These are phyloP conservation scores for Boletus reticulatus DNA, from an alignment of 768 basidiomycete genomes.

Conservation along the genomic window DNA sequence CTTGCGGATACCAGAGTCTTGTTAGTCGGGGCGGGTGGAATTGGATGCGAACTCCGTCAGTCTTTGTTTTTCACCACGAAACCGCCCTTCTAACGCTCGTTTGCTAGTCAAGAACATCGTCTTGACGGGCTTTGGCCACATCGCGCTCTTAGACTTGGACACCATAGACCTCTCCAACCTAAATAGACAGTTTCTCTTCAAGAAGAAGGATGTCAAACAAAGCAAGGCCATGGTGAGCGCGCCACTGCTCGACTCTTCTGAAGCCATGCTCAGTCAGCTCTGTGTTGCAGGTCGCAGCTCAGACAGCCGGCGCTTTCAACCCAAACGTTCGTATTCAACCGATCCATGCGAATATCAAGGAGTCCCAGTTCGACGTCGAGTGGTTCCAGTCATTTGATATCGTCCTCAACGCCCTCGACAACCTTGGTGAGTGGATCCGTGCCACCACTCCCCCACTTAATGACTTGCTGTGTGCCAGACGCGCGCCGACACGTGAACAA, in stretches of 20 bases:
- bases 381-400: slow-evolving; percentile 93
- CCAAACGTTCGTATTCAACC: slow-evolving; percentile 85
- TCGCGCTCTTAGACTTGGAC: slow-evolving; percentile 92
- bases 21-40: slow-evolving; percentile 94
- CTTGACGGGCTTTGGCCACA: slow-evolving; percentile 87
- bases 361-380: slow-evolving; percentile 79
- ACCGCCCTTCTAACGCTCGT: background rate
- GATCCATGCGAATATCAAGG: slow-evolving; percentile 95
- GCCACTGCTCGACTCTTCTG: background rate
- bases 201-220: slow-evolving; percentile 96
- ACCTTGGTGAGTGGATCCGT: slow-evolving; percentile 65
- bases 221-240: slow-evolving; percentile 82
- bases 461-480: slow-evolving; percentile 45
- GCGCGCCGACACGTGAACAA: slow-evolving; percentile 95
- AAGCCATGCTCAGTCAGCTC: background rate
- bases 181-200: slow-evolving; percentile 95
- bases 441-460: background rate
- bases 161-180: slow-evolving; percentile 98
- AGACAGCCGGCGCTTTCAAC: slow-evolving; percentile 81
- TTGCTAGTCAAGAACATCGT: slow-evolving; percentile 89
- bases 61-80: slow-evolving; percentile 10
- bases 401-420: slow-evolving; percentile 94
- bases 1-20: slow-evolving; percentile 69
- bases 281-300: slow-evolving; percentile 65
- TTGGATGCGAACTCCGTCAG: slow-evolving; percentile 93